phyloP scores from a whole-genome alignment of 1,284 basidiomycete genomes.

The Marasmius oreades region DNA sequence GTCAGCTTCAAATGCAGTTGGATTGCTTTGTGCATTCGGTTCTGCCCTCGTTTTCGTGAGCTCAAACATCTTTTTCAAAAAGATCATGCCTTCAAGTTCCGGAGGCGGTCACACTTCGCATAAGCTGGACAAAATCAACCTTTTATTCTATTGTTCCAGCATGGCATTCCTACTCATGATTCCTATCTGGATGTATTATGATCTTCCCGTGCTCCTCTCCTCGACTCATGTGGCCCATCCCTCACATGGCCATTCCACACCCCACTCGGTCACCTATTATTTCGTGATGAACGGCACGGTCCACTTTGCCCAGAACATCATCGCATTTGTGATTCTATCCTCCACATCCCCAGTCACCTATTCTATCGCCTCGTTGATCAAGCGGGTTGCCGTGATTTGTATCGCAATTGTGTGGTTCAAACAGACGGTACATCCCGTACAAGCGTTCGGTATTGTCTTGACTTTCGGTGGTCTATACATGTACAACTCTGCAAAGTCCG shows the following conservation, averaged over 20 bases:
- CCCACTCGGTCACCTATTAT: conserved; percentile 66
- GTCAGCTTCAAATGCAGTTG: conserved; percentile 78
- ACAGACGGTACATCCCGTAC: conserved; percentile 81
- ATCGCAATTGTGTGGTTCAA: conserved; percentile 97
- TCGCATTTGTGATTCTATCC: conserved; percentile 94
- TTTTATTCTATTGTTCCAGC: conserved; percentile 92
- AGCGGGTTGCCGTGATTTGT: conserved; percentile 97
- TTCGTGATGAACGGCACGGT: conserved; percentile 92
- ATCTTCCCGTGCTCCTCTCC: conserved; percentile 66
- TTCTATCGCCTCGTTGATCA: conserved; percentile 96
- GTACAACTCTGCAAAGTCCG: conserved; percentile 93
- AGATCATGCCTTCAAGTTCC: conserved; percentile 81
- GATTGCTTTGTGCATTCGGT: conserved; percentile 88
- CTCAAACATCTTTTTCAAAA: conserved; percentile 99
- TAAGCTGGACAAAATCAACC: conserved; percentile 96
- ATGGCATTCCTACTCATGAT: conserved; percentile 95
- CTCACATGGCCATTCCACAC: conserved; percentile 39
- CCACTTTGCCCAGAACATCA: conserved; percentile 96
- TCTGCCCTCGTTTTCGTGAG: conserved; percentile 96
- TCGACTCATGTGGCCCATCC: conserved; percentile 45
- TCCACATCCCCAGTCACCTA: conserved; percentile 98
- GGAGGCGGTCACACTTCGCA: conserved; percentile 44
- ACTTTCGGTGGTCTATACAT: conserved; percentile 92
- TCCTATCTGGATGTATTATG: conserved; percentile 88
- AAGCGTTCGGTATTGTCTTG: conserved; percentile 84